Percentiles rank a stretch among this genome's conserved stretches.
These are phyloP conservation scores for Solidago caesia DNA, from an alignment of 129 eudicot genomes.

Conservation along the genomic window DNA sequence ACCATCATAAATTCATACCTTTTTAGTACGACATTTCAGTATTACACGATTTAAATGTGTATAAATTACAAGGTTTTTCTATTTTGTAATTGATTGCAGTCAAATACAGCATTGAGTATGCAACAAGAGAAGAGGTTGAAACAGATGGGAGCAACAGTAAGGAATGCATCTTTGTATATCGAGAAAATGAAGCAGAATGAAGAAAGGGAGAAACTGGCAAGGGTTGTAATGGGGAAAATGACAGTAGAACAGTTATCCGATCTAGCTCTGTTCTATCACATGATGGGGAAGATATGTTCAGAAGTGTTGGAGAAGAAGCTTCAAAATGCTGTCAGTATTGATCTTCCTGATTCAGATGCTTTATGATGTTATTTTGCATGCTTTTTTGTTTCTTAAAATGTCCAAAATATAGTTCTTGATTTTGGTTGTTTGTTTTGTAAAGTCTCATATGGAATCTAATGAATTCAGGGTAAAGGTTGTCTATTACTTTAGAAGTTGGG, in stretches of 20 bases:
- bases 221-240: constrained; percentile 77
- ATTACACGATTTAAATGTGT: background rate
- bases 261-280: constrained; percentile 66
- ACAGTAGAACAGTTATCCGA: constrained; percentile 74
- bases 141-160: constrained; percentile 95
- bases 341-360: constrained; percentile 27
- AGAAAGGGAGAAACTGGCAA: constrained; percentile 67
- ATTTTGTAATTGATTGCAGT: constrained; percentile 34
- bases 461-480: background rate
- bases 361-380: constrained; percentile 17
- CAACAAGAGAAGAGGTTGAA: constrained; percentile 79
- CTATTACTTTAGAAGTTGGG: background rate
- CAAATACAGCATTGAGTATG: constrained; percentile 72
- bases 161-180: constrained; percentile 64
- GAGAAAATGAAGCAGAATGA: constrained; percentile 57
- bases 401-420: background rate
- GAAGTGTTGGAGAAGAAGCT: constrained; percentile 70
- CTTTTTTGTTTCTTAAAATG: constrained; percentile 9
- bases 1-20: background rate
- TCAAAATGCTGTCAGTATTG: constrained; percentile 47
- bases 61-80: background rate
- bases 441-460: constrained; percentile 22
- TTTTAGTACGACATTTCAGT: background rate
- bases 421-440: background rate
- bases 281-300: constrained; percentile 82